Base-by-base conservation (phyloP, 805 yeast species). In the Suhomyces faveliae region DNA sequence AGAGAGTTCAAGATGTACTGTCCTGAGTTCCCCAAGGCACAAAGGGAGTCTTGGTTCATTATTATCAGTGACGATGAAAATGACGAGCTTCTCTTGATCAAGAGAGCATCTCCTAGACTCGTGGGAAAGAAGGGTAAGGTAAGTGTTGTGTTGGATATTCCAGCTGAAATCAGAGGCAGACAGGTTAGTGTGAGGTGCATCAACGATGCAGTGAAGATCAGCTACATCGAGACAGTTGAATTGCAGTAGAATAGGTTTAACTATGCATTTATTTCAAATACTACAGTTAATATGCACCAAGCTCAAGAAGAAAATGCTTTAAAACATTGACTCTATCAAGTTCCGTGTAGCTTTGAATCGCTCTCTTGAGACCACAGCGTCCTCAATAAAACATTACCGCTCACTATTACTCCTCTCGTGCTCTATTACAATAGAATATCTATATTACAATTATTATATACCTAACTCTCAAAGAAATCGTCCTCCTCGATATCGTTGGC, bases 11-110 rank as follows among this genome's bases (percentile, higher is more conserved):
- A 79, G 53, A 79, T 89, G 44, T 81, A 84, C 58, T 75, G 91
- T 48, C 92, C 95, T 2, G 80, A 79, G 56, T 94, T 88, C 69
- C 96, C 96, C 40, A 92, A 94, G 65, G 73, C 83, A 2, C 99
- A 94, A 66, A 84, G 89, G 59, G 98, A 94, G 62, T 82, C 95
- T 0, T 94, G 99, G 98, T 89, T 92, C 63, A 78, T 84, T 8
- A 78, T 92, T 42, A 55, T 84, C 8, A 70, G 79, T 51, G 81
- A 83, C 51, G 66, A 67, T 22, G 66, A 69, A 5, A 70, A 65
- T 2, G 77, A 77, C 40, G 87, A 84, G 57, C 61, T 92, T 22
- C 65, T 78, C 33, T 73, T 85, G 37, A 69, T 92, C 40, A 89
- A 88, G 59, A 80, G 98, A 58, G 85, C 89, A 4, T 83, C 87